Evolutionary conservation across 192 early-diverging fungal species (phyloP).

Genomic region (Jimgerdemannia lactiflua): DNA sequence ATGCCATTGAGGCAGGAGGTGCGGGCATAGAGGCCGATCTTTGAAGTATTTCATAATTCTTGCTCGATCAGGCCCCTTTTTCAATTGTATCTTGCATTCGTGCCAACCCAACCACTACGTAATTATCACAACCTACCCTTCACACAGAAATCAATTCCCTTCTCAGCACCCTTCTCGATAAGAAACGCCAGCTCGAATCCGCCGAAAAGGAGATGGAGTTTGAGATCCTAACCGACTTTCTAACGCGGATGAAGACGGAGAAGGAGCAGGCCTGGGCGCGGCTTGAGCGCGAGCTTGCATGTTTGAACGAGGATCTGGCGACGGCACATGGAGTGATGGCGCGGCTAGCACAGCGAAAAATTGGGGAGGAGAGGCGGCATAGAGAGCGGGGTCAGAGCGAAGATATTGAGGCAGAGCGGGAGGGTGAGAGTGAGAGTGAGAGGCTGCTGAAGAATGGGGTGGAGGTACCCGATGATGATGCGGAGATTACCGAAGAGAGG

Average conservation of each 20-base stretch:
- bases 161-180: conserved; percentile 53
- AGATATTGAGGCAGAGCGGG: conserved; percentile 19
- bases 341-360: neutral
- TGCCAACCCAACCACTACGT: too few species aligned
- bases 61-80: too few species aligned
- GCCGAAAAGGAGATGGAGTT: conserved; percentile 58
- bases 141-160: conserved; percentile 61
- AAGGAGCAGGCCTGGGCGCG: conserved; percentile 42
- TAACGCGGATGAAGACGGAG: conserved; percentile 51
- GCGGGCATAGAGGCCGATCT: too few species aligned
- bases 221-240: conserved; percentile 60
- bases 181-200: conserved; percentile 58
- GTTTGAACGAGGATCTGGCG: neutral
- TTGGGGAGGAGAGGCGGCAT: neutral
- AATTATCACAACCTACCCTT: neutral
- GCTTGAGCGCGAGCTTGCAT: neutral
- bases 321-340: neutral
- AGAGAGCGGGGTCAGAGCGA: neutral
- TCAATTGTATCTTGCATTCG: too few species aligned
- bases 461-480: conserved; percentile 22
- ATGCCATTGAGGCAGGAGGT: too few species aligned
- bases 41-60: too few species aligned
- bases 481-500: conserved; percentile 27
- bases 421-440: conserved; percentile 12
- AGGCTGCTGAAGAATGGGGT: neutral